Evolutionary conservation across 1,284 basidiomycete genomes (phyloP).

Genomic region (Leccinum solheimii): DNA sequence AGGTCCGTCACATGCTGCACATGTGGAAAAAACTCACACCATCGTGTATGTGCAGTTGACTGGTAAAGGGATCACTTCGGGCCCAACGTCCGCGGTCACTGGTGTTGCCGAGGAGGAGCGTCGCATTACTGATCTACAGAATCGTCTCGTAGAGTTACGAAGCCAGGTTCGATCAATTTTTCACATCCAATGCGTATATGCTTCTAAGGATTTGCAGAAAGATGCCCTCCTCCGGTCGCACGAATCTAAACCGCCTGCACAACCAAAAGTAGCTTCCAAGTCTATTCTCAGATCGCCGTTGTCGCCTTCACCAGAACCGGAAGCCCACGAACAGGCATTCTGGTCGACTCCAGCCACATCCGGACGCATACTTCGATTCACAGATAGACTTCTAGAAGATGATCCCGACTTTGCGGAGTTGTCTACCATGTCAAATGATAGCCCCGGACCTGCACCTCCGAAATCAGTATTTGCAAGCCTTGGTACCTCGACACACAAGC

Average conservation of each 20-base stretch:
- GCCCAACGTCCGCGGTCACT: slow-evolving; percentile 42
- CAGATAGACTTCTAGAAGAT: slow-evolving; percentile 63
- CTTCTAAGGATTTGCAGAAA: slow-evolving; percentile 40
- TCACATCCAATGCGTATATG: not conserved
- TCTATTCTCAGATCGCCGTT: slow-evolving; percentile 2
- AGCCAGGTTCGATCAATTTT: slow-evolving; percentile 41
- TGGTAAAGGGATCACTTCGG: slow-evolving; percentile 36
- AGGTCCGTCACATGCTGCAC: slow-evolving; percentile 44
- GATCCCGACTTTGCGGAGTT: slow-evolving; percentile 56
- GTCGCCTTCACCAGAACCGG: slow-evolving; percentile 29
- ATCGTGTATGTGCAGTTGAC: slow-evolving; percentile 19
- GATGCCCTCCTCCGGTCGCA: slow-evolving; percentile 40
- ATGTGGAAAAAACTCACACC: not conserved
- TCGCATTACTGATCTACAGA: slow-evolving; percentile 53
- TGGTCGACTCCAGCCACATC: slow-evolving; percentile 60
- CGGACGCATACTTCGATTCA: slow-evolving; percentile 58
- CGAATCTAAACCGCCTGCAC: slow-evolving; percentile 16
- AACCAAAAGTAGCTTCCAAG: slow-evolving; percentile 16
- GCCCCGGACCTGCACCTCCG: slow-evolving; percentile 41
- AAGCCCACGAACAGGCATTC: slow-evolving; percentile 52
- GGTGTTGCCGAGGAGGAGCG: slow-evolving; percentile 57
- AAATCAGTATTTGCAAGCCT: slow-evolving; percentile 33
- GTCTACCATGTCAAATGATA: slow-evolving; percentile 52
- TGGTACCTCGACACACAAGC: slow-evolving; percentile 14
- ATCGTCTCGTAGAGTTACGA: slow-evolving; percentile 52